Percentiles rank a stretch among this genome's conserved stretches.
Evolutionary conservation across 2,329 filamentous ascomycete species (phyloP).

Genomic region (Ramularia endophylla): DNA sequence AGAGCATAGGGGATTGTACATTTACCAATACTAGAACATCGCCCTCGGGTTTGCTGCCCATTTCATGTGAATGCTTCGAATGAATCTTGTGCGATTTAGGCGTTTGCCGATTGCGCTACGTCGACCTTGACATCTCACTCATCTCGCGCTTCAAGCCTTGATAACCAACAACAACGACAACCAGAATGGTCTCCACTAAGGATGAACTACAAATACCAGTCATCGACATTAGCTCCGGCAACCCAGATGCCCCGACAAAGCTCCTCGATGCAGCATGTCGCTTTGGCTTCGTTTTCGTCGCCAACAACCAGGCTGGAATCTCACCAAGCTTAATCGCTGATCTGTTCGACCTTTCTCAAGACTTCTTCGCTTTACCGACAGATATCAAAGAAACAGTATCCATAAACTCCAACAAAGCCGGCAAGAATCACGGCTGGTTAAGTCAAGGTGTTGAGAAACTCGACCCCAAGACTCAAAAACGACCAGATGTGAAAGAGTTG

Average conservation of each 20-base stretch:
- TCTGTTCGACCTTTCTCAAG: conserved; percentile 67
- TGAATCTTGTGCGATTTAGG: no score
- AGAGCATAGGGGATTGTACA: conserved; percentile 16
- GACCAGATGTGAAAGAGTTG: conserved; percentile 72
- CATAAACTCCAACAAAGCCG: conserved; percentile 57
- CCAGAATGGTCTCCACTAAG: neutral
- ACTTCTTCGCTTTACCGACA: conserved; percentile 64
- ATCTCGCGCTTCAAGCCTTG: no score
- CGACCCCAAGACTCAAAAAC: conserved; percentile 73
- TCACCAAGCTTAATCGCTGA: conserved; percentile 58
- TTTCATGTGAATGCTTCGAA: no score
- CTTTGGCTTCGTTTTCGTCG: conserved; percentile 87
- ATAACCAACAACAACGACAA: neutral
- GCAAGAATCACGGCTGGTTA: conserved; percentile 80
- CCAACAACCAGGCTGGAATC: conserved; percentile 62
- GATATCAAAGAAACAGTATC: conserved; percentile 69
- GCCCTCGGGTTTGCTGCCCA: no score
- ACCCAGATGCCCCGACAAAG: conserved; percentile 55
- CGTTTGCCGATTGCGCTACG: no score
- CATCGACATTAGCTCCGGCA: conserved; percentile 67
- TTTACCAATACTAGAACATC: conserved; percentile 5
- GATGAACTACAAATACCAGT: conserved; percentile 56
- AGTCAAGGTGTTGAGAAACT: conserved; percentile 83
- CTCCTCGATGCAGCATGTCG: conserved; percentile 74
- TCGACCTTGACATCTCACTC: no score